Evolutionary conservation across 345 rosid species (phyloP), one percentile per base, ranked within the genome.

Genomic region (Leavenworthia alabamica): DNA sequence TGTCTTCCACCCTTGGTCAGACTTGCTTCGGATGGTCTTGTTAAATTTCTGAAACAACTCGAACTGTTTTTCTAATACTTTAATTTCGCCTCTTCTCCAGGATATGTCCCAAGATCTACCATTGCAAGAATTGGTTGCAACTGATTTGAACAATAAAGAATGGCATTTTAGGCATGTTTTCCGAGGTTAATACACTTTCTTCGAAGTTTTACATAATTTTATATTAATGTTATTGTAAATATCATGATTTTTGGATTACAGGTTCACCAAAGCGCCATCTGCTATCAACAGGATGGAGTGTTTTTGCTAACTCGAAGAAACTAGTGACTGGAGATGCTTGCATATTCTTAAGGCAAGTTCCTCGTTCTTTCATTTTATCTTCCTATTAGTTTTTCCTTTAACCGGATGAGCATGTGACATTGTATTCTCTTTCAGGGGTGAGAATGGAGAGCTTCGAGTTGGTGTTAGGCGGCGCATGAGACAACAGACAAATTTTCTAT

Each of bases 241-340:
- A 13, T 35, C 31, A 31, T 28, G 63, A 40, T 23, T 23, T 47
- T 47, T 33, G n/a, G 63, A 63, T 36, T 78, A 65, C 82, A 89
- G 99, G 99, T 56, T 96, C 89, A 81, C 99, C 83, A 92, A 89
- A 94, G 79, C 97, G 99, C 27, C 99, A 92, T 71, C 77, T 92
- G 46, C 96, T 92, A 59, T 89, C 99, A 43, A 93, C 99, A 72
- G 99, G 99, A 53, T 93, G 99, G 99, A 93, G 99, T 79, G 96
- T 89, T 43, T 93, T 89, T 82, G 97, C 89, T 66, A 93, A 97
- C 77, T 83, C 97, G 26, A 93, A 93, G 73, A 93, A 93, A 76
- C 70, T 93, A 67, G 91, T 82, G 42, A 97, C 97, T 33, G 99
- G 99, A 7, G 99, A 93, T 79, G 99, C 99, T 29, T 93, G 89